Conservation (phyloP, 345 rosid genomes). For the Mercurialis annua region DNA sequence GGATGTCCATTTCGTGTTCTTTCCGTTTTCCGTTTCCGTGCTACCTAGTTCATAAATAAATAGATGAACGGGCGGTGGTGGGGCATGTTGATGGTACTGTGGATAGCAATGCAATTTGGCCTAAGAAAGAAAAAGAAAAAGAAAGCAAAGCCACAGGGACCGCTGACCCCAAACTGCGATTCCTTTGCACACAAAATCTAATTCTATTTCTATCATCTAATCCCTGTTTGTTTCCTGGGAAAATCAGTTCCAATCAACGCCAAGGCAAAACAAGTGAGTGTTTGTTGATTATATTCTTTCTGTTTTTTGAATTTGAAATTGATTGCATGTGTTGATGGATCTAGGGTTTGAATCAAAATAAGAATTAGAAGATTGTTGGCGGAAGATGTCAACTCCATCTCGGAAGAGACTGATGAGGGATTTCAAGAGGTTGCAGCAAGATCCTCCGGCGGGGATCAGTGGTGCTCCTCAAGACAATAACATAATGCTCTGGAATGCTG, state of each 20-base stretch:
- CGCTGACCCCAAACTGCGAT: slow-evolving; percentile 5
- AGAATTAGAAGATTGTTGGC: not conserved
- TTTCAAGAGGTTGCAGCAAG: slow-evolving; percentile 38
- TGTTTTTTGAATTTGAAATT: not conserved
- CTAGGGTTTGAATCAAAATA: slow-evolving; percentile 3
- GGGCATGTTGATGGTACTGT: too few species aligned
- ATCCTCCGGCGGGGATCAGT: slow-evolving; percentile 38
- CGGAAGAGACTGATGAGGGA: slow-evolving; percentile 40
- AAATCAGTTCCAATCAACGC: too few species aligned
- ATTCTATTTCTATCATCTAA: not conserved
- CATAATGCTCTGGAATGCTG: slow-evolving; percentile 36
- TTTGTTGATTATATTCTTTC: not conserved
- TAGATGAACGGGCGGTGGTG: too few species aligned
- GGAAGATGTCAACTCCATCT: slow-evolving; percentile 30
- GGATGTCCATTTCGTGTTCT: too few species aligned
- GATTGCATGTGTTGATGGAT: not conserved
- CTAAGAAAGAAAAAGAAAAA: not conserved
- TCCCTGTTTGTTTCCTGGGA: not conserved
- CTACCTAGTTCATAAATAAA: too few species aligned
- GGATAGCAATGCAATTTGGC: not conserved
- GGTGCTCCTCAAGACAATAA: slow-evolving; percentile 35
- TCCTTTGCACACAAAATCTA: not conserved
- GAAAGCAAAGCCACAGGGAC: not conserved
- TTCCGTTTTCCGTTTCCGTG: too few species aligned
- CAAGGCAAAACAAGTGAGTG: not conserved